Evolutionary conservation across 768 basidiomycete species (phyloP).

Genomic region (Daedalea quercina): DNA sequence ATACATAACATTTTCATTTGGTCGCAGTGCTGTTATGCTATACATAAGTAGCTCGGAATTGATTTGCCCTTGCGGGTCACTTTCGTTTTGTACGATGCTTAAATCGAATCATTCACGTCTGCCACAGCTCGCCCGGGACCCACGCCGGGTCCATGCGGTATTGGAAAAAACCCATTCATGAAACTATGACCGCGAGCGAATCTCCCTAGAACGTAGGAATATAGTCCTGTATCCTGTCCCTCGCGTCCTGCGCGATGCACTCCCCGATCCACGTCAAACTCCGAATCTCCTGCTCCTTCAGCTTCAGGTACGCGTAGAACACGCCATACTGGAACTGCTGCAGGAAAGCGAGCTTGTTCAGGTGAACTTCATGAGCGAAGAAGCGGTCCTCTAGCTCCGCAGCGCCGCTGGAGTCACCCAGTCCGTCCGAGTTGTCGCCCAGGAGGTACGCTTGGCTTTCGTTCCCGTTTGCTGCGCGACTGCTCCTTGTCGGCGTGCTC

Average conservation of each 20-base stretch:
- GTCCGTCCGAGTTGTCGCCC: conserved; percentile 23
- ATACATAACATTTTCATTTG: neutral
- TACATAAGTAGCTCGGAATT: too few relatives aligned
- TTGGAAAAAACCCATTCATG: neutral
- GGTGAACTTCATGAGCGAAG: conserved; percentile 86
- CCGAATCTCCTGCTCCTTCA: conserved; percentile 88
- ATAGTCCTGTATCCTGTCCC: conserved; percentile 92
- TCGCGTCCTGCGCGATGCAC: conserved; percentile 95
- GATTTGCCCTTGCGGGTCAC: too few relatives aligned
- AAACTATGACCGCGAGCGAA: neutral
- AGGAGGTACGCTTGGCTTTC: conserved; percentile 23
- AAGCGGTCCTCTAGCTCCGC: conserved; percentile 87
- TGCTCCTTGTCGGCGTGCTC: conserved; percentile 26
- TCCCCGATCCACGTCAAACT: conserved; percentile 94
- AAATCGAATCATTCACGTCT: too few relatives aligned
- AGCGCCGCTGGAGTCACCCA: conserved; percentile 35
- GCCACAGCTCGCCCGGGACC: too few relatives aligned
- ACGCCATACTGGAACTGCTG: conserved; percentile 96
- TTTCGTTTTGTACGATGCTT: too few relatives aligned
- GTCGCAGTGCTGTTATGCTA: too few relatives aligned
- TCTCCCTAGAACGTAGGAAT: conserved; percentile 75
- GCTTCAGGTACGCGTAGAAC: conserved; percentile 87
- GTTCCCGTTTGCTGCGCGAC: conserved; percentile 21
- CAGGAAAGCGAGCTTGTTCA: conserved; percentile 93
- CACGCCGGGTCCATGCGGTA: too few relatives aligned